phyloP scores from a whole-genome alignment of 2,329 filamentous ascomycete species.

The Cladosporium sp. region DNA sequence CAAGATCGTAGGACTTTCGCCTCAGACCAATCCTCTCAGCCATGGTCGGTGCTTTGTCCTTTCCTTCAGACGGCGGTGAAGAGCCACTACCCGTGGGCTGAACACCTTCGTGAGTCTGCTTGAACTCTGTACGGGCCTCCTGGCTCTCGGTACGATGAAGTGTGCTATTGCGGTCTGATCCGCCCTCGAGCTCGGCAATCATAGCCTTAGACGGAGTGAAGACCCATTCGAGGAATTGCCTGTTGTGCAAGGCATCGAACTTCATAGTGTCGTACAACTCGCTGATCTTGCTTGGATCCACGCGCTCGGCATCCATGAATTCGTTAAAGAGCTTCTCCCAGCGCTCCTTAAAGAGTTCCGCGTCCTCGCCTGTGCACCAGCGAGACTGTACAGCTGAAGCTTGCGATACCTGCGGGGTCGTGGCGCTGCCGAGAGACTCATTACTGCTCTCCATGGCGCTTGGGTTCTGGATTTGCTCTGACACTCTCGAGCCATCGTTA shows the following conservation, averaged over 20 bases:
- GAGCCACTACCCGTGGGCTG: slow-evolving; percentile 12
- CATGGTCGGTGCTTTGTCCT: slow-evolving; percentile 24
- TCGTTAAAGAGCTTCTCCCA: slow-evolving; percentile 98
- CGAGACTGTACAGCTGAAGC: slow-evolving; percentile 66
- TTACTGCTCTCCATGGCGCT: slow-evolving; percentile 40
- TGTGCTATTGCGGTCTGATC: slow-evolving; percentile 5
- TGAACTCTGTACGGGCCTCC: slow-evolving; percentile 29
- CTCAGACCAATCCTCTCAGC: slow-evolving; percentile 51
- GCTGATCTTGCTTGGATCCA: slow-evolving; percentile 97
- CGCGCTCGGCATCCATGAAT: slow-evolving; percentile 95
- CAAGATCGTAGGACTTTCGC: slow-evolving; percentile 46
- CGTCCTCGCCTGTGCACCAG: slow-evolving; percentile 96
- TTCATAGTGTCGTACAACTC: slow-evolving; percentile 99
- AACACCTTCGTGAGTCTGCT: slow-evolving; percentile 27
- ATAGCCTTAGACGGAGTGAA: slow-evolving; percentile 83
- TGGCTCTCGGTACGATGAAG: slow-evolving; percentile 30
- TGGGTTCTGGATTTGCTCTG: slow-evolving; percentile 50
- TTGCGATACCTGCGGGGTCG: slow-evolving; percentile 10
- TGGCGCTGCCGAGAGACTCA: slow-evolving; percentile 6
- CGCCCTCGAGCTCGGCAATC: slow-evolving; percentile 55
- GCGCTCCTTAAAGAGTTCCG: slow-evolving; percentile 88
- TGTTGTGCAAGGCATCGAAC: slow-evolving; percentile 94
- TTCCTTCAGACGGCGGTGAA: slow-evolving; percentile 1
- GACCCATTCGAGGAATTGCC: slow-evolving; percentile 94
- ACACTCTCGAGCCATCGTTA: slow-evolving; percentile 58